A percentile compares a stretch with the other conserved stretches of the same genome.
These are phyloP conservation scores for Hymenoscyphus fraxineus DNA, from an alignment of 2,329 filamentous ascomycete species.

Conservation along the genomic window DNA sequence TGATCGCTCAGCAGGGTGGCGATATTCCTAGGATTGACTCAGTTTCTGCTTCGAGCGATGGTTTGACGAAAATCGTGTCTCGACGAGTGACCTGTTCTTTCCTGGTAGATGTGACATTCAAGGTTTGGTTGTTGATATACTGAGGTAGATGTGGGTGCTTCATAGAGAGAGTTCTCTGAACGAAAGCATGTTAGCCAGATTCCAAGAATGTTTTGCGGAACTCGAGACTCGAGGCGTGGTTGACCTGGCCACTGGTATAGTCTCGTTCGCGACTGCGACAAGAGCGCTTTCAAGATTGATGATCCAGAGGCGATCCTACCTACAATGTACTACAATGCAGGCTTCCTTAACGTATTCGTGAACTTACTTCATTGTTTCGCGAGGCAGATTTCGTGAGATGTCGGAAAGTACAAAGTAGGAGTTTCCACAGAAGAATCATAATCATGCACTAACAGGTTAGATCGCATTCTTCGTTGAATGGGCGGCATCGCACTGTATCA, in stretches of 20 bases:
- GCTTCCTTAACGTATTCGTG: no score
- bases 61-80: no score
- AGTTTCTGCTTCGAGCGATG: no score
- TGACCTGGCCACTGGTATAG: not conserved
- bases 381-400: no score
- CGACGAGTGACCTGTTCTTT: not conserved
- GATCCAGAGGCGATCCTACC: not conserved
- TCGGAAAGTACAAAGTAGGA: not conserved
- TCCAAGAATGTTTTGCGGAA: not conserved
- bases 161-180: not conserved
- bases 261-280: not conserved
- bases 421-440: not conserved
- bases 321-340: no score
- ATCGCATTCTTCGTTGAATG: not conserved
- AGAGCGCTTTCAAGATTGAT: no score
- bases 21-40: no score
- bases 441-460: not conserved
- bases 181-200: not conserved
- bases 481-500: not conserved
- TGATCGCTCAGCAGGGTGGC: no score
- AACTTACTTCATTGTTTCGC: no score
- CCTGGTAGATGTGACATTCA: not conserved
- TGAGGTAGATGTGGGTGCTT: not conserved
- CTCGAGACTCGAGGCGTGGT: not conserved
- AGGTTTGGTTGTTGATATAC: not conserved